Conservation (phyloP, 2,329 filamentous ascomycete genomes). For the Ilyonectria sp. region DNA sequence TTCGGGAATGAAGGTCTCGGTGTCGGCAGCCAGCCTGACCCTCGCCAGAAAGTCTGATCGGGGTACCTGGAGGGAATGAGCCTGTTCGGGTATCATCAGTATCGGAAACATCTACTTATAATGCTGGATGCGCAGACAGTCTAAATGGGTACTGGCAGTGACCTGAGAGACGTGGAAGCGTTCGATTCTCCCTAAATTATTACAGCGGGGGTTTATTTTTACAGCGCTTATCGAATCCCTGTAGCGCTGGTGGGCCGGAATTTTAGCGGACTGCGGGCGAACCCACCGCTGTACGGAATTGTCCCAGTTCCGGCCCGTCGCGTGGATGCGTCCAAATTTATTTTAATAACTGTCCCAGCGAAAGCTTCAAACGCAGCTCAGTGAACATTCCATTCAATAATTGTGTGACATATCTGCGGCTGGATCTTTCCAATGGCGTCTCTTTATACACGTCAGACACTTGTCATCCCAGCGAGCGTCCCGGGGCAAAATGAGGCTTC, state of each 20-base stretch:
- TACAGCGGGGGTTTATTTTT: too few relatives aligned
- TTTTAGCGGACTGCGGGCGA: background rate
- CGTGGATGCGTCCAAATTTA: background rate
- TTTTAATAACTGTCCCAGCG: background rate
- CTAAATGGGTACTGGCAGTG: too few relatives aligned
- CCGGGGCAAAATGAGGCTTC: constrained; percentile 5
- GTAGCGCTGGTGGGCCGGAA: background rate
- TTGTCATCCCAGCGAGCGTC: constrained; percentile 12
- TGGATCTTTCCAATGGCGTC: background rate
- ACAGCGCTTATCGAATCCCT: background rate
- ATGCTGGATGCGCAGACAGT: too few relatives aligned
- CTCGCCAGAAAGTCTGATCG: too few relatives aligned
- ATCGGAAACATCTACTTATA: too few relatives aligned
- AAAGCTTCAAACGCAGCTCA: background rate
- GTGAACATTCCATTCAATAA: background rate
- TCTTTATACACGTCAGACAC: constrained; percentile 5
- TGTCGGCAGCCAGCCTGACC: too few relatives aligned
- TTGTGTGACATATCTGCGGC: background rate
- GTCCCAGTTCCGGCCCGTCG: background rate
- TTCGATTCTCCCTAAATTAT: too few relatives aligned
- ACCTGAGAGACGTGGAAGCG: too few relatives aligned
- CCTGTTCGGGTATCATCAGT: too few relatives aligned
- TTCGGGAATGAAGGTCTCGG: too few relatives aligned
- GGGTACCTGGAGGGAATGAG: too few relatives aligned
- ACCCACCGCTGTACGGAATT: background rate